Conservation (phyloP, 345 rosid species). For the Populus nigra region DNA sequence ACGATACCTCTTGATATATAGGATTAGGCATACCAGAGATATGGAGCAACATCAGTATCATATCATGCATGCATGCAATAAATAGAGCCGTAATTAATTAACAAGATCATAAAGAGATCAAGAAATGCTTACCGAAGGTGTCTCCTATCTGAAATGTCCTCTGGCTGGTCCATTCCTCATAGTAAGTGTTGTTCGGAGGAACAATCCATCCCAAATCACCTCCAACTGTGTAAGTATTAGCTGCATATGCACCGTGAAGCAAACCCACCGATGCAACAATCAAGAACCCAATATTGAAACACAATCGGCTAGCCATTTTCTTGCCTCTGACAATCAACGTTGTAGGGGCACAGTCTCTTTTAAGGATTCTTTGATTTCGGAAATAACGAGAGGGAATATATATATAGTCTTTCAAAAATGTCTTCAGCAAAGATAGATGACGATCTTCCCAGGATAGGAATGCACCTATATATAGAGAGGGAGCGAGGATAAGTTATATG, state of each 20-base stretch:
- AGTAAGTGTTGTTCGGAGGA: conserved; percentile 23
- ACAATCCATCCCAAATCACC: conserved; percentile 21
- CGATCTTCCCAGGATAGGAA: too few species aligned
- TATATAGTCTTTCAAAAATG: too few species aligned
- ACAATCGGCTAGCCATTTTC: neutral
- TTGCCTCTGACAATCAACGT: too few species aligned
- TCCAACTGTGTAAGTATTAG: conserved; percentile 11
- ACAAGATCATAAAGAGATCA: neutral
- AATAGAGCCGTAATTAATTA: neutral
- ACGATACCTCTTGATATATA: too few species aligned
- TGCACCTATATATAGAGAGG: too few species aligned
- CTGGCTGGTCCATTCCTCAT: conserved; percentile 13
- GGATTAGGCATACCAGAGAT: too few species aligned
- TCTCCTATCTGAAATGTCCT: conserved; percentile 18
- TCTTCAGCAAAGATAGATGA: too few species aligned
- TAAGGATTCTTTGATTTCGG: neutral
- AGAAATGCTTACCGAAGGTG: neutral
- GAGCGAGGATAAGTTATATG: too few species aligned
- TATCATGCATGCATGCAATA: too few species aligned
- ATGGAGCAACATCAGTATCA: too few species aligned
- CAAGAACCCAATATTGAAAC: neutral
- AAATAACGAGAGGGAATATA: neutral
- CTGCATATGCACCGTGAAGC: conserved; percentile 3
- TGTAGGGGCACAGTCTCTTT: neutral
- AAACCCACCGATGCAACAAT: neutral